Evolutionary conservation across 164 flowering plant genomes (phyloP), one percentile per base, ranked within the genome.

Genomic region (Vitis rotundifolia): DNA sequence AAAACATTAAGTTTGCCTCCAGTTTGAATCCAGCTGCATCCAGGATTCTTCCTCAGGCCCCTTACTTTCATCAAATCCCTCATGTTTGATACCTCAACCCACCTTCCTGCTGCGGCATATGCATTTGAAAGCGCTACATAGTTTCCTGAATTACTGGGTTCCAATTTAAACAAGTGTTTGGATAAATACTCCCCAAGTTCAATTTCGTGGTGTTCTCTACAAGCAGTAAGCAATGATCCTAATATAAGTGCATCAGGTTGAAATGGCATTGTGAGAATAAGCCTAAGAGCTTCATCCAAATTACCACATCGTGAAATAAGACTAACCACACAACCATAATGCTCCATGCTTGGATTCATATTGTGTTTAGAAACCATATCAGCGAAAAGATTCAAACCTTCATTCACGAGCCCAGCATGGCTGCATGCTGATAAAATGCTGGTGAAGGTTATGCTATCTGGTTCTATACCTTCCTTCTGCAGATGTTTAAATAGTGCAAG

Each of bases 21-120:
- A 18, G 86, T 73, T 67, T 86, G 81, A 80, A 87, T 80, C 92
- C 88, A 85, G 76, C 95, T 87, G 72, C 87, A 83, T 0, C 92
- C 89, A 16, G 89, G 88, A 48, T 15, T 80, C 83, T 86, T 90
- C 53, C 63, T 81, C 54, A 82, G 61, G 26, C 87, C 86, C 70
- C 71, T 86, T 52, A 73, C 80, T 75, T 76, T 86, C 89, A 88
- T 87, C 58, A 73, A 12, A 52, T 68, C 69, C 71, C 92, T 81
- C 78, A 81, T 49, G 10, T 74, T 66, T 10, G 72, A 72, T 10
- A 77, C 86, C 53, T 87, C 78, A 60, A 68, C 73, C 89, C 91
- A 86, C 51, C 31, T 80, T 76, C 86, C 87, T 31, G 82, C 74
- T 22, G 84, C 72, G 48, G 89, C 90, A 73, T 81, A 82, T 11